Base-by-base conservation (phyloP, 805 yeast species). In the Cyberlindnera subsufficiens region DNA sequence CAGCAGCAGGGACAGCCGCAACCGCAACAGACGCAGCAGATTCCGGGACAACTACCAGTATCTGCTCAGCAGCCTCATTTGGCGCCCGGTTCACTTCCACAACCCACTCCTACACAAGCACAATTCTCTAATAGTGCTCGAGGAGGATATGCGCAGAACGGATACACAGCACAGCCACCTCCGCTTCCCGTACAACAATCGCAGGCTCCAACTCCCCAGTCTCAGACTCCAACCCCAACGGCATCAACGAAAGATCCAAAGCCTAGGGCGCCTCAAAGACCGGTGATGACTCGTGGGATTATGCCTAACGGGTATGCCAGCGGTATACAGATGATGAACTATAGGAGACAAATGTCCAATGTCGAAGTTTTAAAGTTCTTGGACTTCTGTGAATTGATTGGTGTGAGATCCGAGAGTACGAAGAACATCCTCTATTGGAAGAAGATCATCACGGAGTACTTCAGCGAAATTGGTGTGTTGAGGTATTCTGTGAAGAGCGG, bases 391-490 rank as follows among this genome's bases (percentile, higher is more conserved):
- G 81, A 77, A 46, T 53, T 65, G 33, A 53, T 77, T 16, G 65
- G 75, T 41, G 62, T 63, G 10, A 61, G 70, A 3, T 63, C 69
- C 7, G 75, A 70, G 10, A 70, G 67, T 37, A 64, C 65, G 1
- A 67, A 66, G 38, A 71, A 68, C 43, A 55, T 75, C 30, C 63
- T 65, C 4, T 77, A 71, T 54, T 77, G 85, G 81, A 64, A 69
- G 44, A 64, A 63, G 42, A 61, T 76, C 15, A 65, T 73, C 10
- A 60, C 61, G 5, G 82, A 78, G 34, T 72, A 69, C 47, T 82
- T 79, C 55, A 64, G 76, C 33, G 80, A 77, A 9, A 59, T 60
- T 37, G 80, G 81, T 1, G 59, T 67, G 6, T 52, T 78, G 30
- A 63, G 76, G 14, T 68, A 78, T 45, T 60, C 72, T 1, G 66